Evolutionary conservation across 495 filamentous ascomycete genomes (phyloP).

Genomic region (Achaetomiella virescens): DNA sequence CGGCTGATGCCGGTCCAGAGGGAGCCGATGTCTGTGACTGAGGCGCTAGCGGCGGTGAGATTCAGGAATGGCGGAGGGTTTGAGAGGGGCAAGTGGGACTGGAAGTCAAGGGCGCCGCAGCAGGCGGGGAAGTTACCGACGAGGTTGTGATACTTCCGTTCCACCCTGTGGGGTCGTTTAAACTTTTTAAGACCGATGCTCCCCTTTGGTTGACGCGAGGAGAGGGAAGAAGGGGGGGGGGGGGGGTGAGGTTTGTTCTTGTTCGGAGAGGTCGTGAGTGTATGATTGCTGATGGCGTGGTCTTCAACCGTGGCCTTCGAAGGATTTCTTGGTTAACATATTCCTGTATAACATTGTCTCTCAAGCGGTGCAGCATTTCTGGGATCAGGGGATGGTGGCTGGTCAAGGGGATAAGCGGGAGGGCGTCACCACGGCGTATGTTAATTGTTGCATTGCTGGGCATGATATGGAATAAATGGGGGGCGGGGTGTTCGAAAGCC

Average conservation of each 20-base stretch:
- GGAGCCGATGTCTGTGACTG: conserved; percentile 25
- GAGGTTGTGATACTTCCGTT: too few species aligned
- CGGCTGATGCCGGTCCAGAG: conserved; percentile 22
- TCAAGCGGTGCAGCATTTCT: too few species aligned
- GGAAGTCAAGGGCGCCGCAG: neutral
- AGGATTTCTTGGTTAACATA: too few species aligned
- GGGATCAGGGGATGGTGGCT: neutral
- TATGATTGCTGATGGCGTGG: too few species aligned
- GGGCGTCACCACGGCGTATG: neutral
- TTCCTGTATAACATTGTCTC: too few species aligned
- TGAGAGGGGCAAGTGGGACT: conserved; percentile 3
- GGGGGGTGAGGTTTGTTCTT: neutral
- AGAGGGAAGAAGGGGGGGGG: neutral
- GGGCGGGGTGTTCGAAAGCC: neutral
- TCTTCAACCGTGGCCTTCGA: too few species aligned
- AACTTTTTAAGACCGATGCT: too few species aligned
- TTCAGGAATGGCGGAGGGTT: neutral
- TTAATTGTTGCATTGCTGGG: neutral
- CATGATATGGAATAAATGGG: neutral
- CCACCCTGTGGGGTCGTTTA: too few species aligned
- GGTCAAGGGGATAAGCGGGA: neutral
- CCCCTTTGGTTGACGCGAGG: too few species aligned
- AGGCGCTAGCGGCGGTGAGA: conserved; percentile 13
- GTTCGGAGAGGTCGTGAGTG: too few species aligned
- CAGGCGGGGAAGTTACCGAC: neutral